Percentiles rank a stretch among this genome's conserved stretches.
Conservation (phyloP, 2,329 filamentous ascomycete species). For the Ceratocystis destructans region DNA sequence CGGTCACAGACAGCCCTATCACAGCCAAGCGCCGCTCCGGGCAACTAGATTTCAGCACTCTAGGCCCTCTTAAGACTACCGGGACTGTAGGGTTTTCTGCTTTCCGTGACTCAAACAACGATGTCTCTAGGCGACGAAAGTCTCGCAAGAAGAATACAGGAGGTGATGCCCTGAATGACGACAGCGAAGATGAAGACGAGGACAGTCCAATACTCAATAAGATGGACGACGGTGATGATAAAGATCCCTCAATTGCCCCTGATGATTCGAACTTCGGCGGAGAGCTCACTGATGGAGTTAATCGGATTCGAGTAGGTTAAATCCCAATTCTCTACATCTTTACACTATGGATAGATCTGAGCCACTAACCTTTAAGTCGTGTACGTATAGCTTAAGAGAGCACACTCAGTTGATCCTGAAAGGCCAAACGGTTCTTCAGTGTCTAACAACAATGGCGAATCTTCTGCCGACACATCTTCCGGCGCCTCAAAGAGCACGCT, state of each 20-base stretch:
- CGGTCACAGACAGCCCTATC: slow-evolving; percentile 45
- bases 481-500: slow-evolving; percentile 16
- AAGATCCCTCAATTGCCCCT: slow-evolving; percentile 46
- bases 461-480: slow-evolving; percentile 13
- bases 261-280: slow-evolving; percentile 61
- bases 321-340: neutral
- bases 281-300: slow-evolving; percentile 66
- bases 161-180: slow-evolving; percentile 48
- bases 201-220: slow-evolving; percentile 48
- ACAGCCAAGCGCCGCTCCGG: slow-evolving; percentile 65
- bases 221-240: slow-evolving; percentile 50
- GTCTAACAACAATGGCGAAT: slow-evolving; percentile 25
- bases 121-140: slow-evolving; percentile 44
- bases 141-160: slow-evolving; percentile 50
- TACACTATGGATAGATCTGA: neutral
- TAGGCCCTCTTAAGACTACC: slow-evolving; percentile 72
- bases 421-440: slow-evolving; percentile 28
- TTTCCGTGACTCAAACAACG: slow-evolving; percentile 59
- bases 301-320: slow-evolving; percentile 61
- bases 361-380: neutral
- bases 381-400: slow-evolving; percentile 54
- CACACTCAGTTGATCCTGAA: slow-evolving; percentile 60
- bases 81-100: slow-evolving; percentile 82
- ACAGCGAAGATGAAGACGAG: slow-evolving; percentile 64
- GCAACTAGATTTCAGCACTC: slow-evolving; percentile 69